Base-by-base conservation (phyloP, 805 yeast genomes). In the Scheffersomyces coipomensis region DNA sequence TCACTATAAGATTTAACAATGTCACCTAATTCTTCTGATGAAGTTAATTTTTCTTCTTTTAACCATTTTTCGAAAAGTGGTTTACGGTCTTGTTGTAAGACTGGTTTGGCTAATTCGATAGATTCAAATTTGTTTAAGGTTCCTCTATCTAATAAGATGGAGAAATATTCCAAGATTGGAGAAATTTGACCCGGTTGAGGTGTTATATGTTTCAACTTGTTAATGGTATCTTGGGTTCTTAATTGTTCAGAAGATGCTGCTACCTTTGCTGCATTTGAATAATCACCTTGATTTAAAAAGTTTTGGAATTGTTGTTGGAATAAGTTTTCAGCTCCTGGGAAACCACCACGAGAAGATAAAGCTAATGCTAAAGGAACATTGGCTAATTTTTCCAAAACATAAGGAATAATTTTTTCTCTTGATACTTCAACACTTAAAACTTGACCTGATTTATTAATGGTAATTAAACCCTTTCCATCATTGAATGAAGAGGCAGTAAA, bases 1-100 rank as follows among this genome's bases (percentile, higher is more conserved):
- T 91, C 97, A 45, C 62, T 66, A 57, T 79, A 80, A 33, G 95
- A 88, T 57, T 91, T 88, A 47, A 93, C 93, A 56, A 89, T 78
- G 60, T 93, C 99, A 71, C 99, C 99, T 49, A 93, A 77, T 66
- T 90, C 97, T 69, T 93, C 99, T n/a, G 96, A 87, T 37, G 85
- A 81, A 46, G 91, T 90, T 50, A 93, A 78, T 66, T 93, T 93
- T 61, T 89, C 95, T 65, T 93, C 98, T 62, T 84, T 85, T 63
- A 93, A 78, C 90, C 97, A 93, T 70, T 91, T 93, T 67, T 93
- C 99, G 49, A 93, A 83, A 48, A 95, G 73, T 47, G 88, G 95
- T 57, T 87, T 85, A 61, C 97, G 85, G 63, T 88, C 95, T 71
- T 90, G 97, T 68, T 88, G 96, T 58, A 93, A 75, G 4, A 93